phyloP scores from a whole-genome alignment of 352 stramenopile genomes.

The Saprolegnia parasitica region DNA sequence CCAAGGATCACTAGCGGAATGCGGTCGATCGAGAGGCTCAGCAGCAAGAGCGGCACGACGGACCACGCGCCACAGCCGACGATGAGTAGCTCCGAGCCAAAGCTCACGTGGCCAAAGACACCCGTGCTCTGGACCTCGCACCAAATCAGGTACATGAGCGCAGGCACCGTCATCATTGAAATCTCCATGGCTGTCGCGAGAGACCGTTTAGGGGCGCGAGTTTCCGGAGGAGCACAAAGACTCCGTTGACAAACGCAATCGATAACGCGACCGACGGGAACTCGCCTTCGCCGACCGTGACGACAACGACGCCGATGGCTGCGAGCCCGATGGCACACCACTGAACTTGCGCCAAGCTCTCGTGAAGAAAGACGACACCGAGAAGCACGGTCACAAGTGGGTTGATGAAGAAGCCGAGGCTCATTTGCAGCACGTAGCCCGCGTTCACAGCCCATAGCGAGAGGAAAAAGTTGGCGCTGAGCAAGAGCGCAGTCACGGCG shows the following conservation, averaged over 20 bases:
- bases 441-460: slow-evolving; percentile 19
- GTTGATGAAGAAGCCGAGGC: slow-evolving; percentile 23
- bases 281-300: slow-evolving; percentile 10
- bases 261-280: slow-evolving; percentile 11
- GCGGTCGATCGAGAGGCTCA: slow-evolving; percentile 18
- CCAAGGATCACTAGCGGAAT: slow-evolving; percentile 21
- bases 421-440: slow-evolving; percentile 14
- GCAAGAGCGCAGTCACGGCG: slow-evolving; percentile 2
- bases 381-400: slow-evolving; percentile 20
- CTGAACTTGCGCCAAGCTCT: background rate
- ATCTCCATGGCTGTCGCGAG: slow-evolving; percentile 2
- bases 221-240: slow-evolving; percentile 2
- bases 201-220: background rate
- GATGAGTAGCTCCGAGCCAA: background rate
- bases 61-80: slow-evolving; percentile 9
- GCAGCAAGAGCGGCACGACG: slow-evolving; percentile 16
- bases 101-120: background rate
- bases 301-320: slow-evolving; percentile 8
- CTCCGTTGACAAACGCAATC: background rate
- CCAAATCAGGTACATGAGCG: slow-evolving; percentile 3
- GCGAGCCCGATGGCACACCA: slow-evolving; percentile 7
- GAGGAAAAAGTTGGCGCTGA: slow-evolving; percentile 21
- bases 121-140: background rate
- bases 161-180: background rate
- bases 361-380: slow-evolving; percentile 13